phyloP scores from a whole-genome alignment of 2,329 filamentous ascomycete genomes.

The Paecilomyces sp. region DNA sequence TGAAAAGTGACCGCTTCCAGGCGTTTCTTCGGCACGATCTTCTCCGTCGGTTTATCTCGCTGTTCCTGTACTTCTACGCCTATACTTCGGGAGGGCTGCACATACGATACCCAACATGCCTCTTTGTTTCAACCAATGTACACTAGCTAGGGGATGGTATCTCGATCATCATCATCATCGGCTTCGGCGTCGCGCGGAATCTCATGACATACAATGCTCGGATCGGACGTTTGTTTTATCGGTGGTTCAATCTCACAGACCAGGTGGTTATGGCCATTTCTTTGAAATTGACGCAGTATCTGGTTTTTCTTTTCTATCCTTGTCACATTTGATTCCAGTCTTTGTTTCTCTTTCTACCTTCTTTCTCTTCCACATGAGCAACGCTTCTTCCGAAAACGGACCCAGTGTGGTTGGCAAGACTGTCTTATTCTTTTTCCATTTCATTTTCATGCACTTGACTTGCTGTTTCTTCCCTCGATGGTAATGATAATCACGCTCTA shows the following conservation, averaged over 20 bases:
- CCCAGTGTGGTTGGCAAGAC: not conserved
- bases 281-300: not conserved
- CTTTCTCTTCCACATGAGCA: not conserved
- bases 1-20: slow-evolving; percentile 31
- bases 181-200: slow-evolving; percentile 14
- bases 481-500: not conserved
- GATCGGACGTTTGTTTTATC: not conserved
- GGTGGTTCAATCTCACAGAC: not conserved
- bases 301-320: slow-evolving; percentile 2
- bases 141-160: slow-evolving; percentile 16
- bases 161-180: slow-evolving; percentile 10
- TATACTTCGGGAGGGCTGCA: not conserved
- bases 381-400: not conserved
- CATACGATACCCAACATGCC: slow-evolving; percentile 15
- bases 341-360: slow-evolving; percentile 3
- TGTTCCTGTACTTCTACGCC: not conserved
- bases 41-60: not conserved
- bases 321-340: slow-evolving; percentile 4
- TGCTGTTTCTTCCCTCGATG: not conserved
- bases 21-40: not conserved
- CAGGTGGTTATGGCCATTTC: not conserved
- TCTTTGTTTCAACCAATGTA: slow-evolving; percentile 17
- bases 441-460: not conserved
- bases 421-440: not conserved
- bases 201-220: not conserved